phyloP scores from a whole-genome alignment of 306 rosid species.

The Trifolium repens region DNA sequence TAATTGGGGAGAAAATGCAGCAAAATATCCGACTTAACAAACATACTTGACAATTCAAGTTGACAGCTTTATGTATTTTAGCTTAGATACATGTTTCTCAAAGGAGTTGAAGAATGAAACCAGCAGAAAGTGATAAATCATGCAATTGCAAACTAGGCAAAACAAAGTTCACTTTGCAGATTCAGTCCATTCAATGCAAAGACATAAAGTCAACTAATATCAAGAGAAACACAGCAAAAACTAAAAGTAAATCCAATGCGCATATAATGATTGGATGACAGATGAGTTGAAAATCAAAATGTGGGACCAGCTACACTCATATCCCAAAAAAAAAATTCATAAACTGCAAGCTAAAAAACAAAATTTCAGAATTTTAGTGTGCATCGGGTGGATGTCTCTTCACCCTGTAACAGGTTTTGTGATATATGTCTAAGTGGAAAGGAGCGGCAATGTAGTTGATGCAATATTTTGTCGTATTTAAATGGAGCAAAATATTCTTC shows the following conservation, averaged over 20 bases:
- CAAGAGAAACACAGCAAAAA: conserved; percentile 7
- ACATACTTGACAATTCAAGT: conserved; percentile 22
- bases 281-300: conserved; percentile 15
- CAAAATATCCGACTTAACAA: conserved; percentile 27
- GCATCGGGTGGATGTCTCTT: no score
- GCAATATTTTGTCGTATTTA: no score
- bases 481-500: no score
- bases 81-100: conserved; percentile 15
- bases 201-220: conserved; percentile 6
- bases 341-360: no score
- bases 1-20: conserved; percentile 44
- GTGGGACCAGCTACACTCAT: background rate
- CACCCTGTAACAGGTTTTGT: no score
- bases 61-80: conserved; percentile 27
- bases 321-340: no score
- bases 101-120: conserved; percentile 4
- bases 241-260: conserved; percentile 4
- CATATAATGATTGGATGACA: background rate
- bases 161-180: conserved; percentile 20
- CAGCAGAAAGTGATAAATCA: conserved; percentile 17
- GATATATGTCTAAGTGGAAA: no score
- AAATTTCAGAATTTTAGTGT: no score
- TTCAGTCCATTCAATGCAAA: conserved; percentile 6
- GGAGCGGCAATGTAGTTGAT: no score
- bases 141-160: conserved; percentile 37